A percentile compares a stretch with the other conserved stretches of the same genome.
These are phyloP conservation scores for Platanthera zijinensis DNA, from an alignment of 106 monocot species.

Conservation along the genomic window DNA sequence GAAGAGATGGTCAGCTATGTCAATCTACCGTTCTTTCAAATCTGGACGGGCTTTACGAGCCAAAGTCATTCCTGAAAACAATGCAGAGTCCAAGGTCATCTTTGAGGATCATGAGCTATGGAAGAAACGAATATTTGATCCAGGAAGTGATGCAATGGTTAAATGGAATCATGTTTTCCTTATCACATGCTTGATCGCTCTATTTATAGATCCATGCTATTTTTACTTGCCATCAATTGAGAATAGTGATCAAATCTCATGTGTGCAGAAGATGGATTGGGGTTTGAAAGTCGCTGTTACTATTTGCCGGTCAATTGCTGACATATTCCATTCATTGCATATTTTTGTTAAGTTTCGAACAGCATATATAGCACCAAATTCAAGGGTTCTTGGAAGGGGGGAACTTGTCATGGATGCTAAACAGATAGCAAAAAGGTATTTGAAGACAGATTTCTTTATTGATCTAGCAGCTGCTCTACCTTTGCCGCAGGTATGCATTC, in stretches of 20 bases:
- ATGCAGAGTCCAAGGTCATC: constrained; percentile 23
- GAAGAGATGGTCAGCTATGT: constrained; percentile 27
- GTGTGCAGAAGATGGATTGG: constrained; percentile 41
- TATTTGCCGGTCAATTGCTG: constrained; percentile 35
- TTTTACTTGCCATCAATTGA: constrained; percentile 50
- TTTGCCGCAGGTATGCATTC: constrained; percentile 67
- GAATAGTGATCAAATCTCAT: constrained; percentile 18
- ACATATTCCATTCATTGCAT: constrained; percentile 65
- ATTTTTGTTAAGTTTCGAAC: constrained; percentile 77
- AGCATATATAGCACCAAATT: constrained; percentile 73
- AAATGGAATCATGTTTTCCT: constrained; percentile 64
- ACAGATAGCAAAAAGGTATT: constrained; percentile 56
- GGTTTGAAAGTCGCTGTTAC: constrained; percentile 37
- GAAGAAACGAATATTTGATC: constrained; percentile 48
- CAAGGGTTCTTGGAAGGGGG: constrained; percentile 83
- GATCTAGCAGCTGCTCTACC: constrained; percentile 71
- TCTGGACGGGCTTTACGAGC: constrained; percentile 1
- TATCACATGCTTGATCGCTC: constrained; percentile 41
- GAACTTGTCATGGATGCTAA: constrained; percentile 75
- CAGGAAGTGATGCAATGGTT: constrained; percentile 45
- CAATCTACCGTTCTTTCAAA: constrained; percentile 13
- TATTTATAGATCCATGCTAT: constrained; percentile 62
- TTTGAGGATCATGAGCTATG: constrained; percentile 38
- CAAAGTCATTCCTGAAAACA: constrained; percentile 5
- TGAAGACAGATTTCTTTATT: constrained; percentile 65